Evolutionary conservation across 2,329 filamentous ascomycete species (phyloP).

Genomic region (Paecilomyces fulvus): DNA sequence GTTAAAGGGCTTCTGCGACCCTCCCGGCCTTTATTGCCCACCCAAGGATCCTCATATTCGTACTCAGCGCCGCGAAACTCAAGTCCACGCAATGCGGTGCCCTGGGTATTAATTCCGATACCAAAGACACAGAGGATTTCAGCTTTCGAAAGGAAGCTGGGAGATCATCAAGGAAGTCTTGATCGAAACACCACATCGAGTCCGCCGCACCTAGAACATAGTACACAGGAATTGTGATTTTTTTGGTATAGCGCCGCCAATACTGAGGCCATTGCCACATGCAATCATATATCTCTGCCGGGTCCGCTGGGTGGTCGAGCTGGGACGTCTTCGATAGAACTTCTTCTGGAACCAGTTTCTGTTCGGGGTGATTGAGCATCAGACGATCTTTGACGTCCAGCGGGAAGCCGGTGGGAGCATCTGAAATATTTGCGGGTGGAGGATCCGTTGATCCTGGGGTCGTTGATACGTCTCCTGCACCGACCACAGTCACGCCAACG

Average conservation of each 20-base stretch:
- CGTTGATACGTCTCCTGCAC: background rate
- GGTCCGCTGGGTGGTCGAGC: background rate
- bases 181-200: background rate
- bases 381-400: background rate
- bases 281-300: background rate
- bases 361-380: background rate
- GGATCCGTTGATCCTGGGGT: background rate
- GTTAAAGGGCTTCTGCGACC: background rate
- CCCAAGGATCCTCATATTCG: background rate
- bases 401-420: background rate
- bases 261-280: background rate
- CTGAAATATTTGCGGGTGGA: background rate
- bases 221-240: background rate
- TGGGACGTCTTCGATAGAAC: background rate
- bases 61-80: background rate
- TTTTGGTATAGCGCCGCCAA: background rate
- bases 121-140: background rate
- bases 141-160: background rate
- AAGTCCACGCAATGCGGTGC: background rate
- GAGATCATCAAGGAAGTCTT: background rate
- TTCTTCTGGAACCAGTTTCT: background rate
- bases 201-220: background rate
- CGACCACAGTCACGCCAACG: background rate
- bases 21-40: background rate
- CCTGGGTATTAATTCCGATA: background rate